Percentiles rank a stretch among this genome's conserved stretches.
Conservation (phyloP, 2,329 filamentous ascomycete species). For the Phaeophleospora eucalypticola region DNA sequence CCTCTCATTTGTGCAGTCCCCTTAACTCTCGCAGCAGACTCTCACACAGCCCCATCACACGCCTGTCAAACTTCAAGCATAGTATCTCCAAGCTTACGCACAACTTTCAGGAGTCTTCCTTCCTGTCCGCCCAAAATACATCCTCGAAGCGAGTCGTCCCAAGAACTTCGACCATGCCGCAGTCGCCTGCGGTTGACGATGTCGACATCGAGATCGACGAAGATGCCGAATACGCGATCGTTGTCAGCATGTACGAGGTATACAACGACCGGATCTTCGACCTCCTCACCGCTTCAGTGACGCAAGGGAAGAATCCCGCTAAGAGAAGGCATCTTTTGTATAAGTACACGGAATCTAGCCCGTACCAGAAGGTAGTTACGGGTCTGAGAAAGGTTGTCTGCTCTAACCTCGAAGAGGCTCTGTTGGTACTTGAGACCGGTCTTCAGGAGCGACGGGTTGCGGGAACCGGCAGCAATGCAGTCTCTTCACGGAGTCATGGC, state of each 20-base stretch:
- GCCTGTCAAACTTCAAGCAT: constrained; percentile 11
- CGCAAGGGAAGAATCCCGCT: constrained; percentile 50
- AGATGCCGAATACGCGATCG: constrained; percentile 74
- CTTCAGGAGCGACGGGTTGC: constrained; percentile 81
- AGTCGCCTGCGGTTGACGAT: constrained; percentile 68
- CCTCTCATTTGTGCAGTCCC: neutral
- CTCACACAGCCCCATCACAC: constrained; percentile 17
- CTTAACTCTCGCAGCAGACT: constrained; percentile 10
- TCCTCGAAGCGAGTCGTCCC: constrained; percentile 58
- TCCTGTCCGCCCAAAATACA: constrained; percentile 34
- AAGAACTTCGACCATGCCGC: constrained; percentile 66
- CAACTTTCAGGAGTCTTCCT: constrained; percentile 33
- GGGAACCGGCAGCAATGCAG: constrained; percentile 88
- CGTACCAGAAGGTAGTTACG: constrained; percentile 90
- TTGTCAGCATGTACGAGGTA: constrained; percentile 98
- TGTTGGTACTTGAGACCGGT: constrained; percentile 86
- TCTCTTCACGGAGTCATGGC: constrained; percentile 86
- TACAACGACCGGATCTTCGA: constrained; percentile 99
- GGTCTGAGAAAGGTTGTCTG: constrained; percentile 89
- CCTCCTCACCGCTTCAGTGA: constrained; percentile 64
- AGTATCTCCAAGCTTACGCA: constrained; percentile 29
- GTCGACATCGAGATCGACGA: constrained; percentile 64
- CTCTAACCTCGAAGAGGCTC: constrained; percentile 72
- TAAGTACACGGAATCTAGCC: constrained; percentile 83
- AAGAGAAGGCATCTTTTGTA: constrained; percentile 78